Percentiles rank a stretch among this genome's conserved stretches.
Conservation (phyloP, 768 basidiomycete species). For the Mycena epipterygia region DNA sequence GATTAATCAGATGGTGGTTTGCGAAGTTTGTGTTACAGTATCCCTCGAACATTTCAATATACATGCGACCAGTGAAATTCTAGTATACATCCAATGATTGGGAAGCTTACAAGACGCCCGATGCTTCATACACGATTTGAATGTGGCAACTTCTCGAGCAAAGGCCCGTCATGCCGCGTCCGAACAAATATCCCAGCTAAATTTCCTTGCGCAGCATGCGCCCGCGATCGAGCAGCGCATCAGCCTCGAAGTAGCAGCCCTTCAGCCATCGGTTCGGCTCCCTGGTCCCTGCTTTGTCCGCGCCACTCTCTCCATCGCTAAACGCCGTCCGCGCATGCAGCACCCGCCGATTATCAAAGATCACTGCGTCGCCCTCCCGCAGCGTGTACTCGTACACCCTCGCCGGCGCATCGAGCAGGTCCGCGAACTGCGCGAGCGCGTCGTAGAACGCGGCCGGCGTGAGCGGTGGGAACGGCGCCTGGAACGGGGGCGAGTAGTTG, state of each 20-base stretch:
- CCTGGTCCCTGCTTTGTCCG: conserved; percentile 56
- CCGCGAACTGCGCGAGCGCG: conserved; percentile 74
- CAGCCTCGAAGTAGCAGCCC: conserved; percentile 85
- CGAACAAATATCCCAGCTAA: no score
- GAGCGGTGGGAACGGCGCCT: conserved; percentile 76
- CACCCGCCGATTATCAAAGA: conserved; percentile 94
- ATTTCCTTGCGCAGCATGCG: conserved; percentile 59
- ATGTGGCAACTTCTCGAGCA: no score
- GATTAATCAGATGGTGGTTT: no score
- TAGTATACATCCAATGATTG: no score
- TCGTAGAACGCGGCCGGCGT: conserved; percentile 71
- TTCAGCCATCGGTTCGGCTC: conserved; percentile 88
- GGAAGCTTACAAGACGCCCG: no score
- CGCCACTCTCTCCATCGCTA: conserved; percentile 50
- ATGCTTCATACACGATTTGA: no score
- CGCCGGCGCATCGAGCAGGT: conserved; percentile 64
- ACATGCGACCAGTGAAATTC: no score
- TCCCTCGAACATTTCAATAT: no score
- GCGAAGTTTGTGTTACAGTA: no score
- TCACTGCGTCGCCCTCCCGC: conserved; percentile 84
- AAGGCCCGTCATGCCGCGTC: no score
- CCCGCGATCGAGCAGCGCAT: conserved; percentile 71
- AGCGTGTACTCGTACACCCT: conserved; percentile 76
- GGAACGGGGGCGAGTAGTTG: conserved; percentile 97
- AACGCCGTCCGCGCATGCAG: conserved; percentile 92